phyloP scores from a whole-genome alignment of 139 green algal genomes.

The Tetradesmus lagerheimii region DNA sequence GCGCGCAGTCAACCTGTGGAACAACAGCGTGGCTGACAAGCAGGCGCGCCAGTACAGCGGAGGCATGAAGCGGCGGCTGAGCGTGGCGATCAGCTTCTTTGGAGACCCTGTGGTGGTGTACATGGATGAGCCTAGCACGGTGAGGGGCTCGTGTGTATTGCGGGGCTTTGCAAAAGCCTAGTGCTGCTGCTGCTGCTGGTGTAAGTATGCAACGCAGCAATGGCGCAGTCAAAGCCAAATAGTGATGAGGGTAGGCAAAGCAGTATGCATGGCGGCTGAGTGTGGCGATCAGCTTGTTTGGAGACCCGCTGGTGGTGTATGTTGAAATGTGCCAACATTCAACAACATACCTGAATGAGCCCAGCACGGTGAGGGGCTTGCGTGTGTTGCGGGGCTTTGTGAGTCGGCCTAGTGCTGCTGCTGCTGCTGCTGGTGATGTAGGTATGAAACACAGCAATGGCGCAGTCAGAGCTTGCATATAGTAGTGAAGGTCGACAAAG shows the following conservation, averaged over 20 bases:
- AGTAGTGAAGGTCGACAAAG: too few relatives aligned
- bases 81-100: slow-evolving; percentile 85
- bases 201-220: too few relatives aligned
- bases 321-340: too few relatives aligned
- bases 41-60: slow-evolving; percentile 76
- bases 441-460: too few relatives aligned
- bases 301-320: slow-evolving; percentile 83
- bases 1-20: slow-evolving; percentile 68
- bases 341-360: slow-evolving; percentile 96
- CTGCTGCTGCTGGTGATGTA: too few relatives aligned
- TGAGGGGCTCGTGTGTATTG: not conserved
- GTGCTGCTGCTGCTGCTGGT: too few relatives aligned
- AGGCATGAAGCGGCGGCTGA: slow-evolving; percentile 90
- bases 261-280: too few relatives aligned
- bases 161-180: too few relatives aligned
- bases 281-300: slow-evolving; percentile 87
- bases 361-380: slow-evolving; percentile 74
- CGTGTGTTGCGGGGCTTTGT: not conserved
- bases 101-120: slow-evolving; percentile 84
- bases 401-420: too few relatives aligned
- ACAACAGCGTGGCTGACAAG: slow-evolving; percentile 63
- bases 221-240: too few relatives aligned
- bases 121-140: slow-evolving; percentile 94
- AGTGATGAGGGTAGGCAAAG: too few relatives aligned
- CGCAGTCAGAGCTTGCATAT: too few relatives aligned